Base-by-base conservation (phyloP, 2,329 filamentous ascomycete genomes). In the Tolypocladium tundrense region DNA sequence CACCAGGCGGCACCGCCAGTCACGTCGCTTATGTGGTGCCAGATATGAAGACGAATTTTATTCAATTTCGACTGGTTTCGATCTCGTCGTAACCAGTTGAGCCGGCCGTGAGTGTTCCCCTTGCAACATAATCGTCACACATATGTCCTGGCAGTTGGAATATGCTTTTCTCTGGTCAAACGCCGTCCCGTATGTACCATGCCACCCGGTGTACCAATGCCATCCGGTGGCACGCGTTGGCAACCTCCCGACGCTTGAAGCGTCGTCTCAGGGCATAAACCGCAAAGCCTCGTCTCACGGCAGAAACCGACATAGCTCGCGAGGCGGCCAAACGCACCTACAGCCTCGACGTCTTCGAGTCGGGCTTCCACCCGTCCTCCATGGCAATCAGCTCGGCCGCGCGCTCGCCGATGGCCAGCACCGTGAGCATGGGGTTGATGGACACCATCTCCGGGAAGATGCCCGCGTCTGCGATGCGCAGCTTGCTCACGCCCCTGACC, bases 361-460 rank as follows among this genome's bases (percentile, higher is more conserved):
- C 64, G 27, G 67, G 66, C 66, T 72, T 73, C 71, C 72, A 75
- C 52, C 72, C 88, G 63, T 90, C 85, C 69, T 86, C 79, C 37
- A 87, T 87, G 69, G 73, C 73, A 61, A 96, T 87, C 71, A 96
- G 73, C 79, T 96, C 91, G 0, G 91, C 91, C 7, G 85, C 87
- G 58, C 88, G 81, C 82, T 96, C 91, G 9, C 89, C 91, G 66
- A 95, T 84, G 56, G 84, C 87, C 68, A 96, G 73, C 6, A 96
- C 91, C 1, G 91, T 96, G 68, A 96, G 77, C 91, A 96, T 94
- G 59, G 90, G 91, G 77, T 96, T 96, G 70, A 94, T 88, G 57
- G 83, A 88, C 52, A 88, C 81, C 84, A 96, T 95, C 60, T 88
- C 88, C 0, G 91, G 91, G 78, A 96, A 96, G 55, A 96, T 83